Evolutionary conservation across 1,139 yeast species (phyloP).

Genomic region (Petasospora fabianii): DNA sequence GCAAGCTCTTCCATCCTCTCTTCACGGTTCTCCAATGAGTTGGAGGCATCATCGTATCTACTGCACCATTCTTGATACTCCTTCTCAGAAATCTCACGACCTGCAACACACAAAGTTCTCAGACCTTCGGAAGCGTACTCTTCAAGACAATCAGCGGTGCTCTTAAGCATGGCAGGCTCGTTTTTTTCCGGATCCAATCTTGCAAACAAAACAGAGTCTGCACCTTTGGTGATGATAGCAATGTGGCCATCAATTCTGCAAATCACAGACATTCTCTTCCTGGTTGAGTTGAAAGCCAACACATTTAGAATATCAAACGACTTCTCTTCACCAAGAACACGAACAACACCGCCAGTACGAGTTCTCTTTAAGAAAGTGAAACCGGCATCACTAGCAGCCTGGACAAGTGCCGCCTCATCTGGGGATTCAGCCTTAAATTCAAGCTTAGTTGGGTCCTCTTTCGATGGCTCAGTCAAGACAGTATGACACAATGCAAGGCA

Average conservation of each 20-base stretch:
- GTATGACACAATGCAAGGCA: slow-evolving; percentile 91
- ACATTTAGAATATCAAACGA: slow-evolving; percentile 75
- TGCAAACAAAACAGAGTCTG: slow-evolving; percentile 32
- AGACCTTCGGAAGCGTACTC: slow-evolving; percentile 96
- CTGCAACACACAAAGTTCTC: slow-evolving; percentile 90
- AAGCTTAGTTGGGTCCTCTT: slow-evolving; percentile 52
- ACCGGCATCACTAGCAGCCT: slow-evolving; percentile 91
- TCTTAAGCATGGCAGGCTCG: slow-evolving; percentile 40
- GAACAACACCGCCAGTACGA: slow-evolving; percentile 64
- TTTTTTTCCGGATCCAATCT: slow-evolving; percentile 40
- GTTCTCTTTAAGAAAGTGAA: slow-evolving; percentile 75
- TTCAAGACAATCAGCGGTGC: slow-evolving; percentile 82
- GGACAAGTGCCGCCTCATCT: slow-evolving; percentile 93
- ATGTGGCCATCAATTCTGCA: slow-evolving; percentile 52
- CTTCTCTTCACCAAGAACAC: slow-evolving; percentile 67
- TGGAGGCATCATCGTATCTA: slow-evolving; percentile 71
- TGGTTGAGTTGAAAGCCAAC: slow-evolving; percentile 82
- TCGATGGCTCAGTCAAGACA: slow-evolving; percentile 72
- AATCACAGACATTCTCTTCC: slow-evolving; percentile 96
- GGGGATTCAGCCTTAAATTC: slow-evolving; percentile 95
- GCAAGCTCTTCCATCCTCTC: slow-evolving; percentile 73
- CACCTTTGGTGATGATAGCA: slow-evolving; percentile 82
- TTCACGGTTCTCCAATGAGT: slow-evolving; percentile 74
- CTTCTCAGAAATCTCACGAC: slow-evolving; percentile 60
- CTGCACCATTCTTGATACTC: slow-evolving; percentile 66